Percentiles rank a stretch among this genome's conserved stretches.
phyloP scores from a whole-genome alignment of 2,329 filamentous ascomycete genomes.

The Bipolaris zeicola region DNA sequence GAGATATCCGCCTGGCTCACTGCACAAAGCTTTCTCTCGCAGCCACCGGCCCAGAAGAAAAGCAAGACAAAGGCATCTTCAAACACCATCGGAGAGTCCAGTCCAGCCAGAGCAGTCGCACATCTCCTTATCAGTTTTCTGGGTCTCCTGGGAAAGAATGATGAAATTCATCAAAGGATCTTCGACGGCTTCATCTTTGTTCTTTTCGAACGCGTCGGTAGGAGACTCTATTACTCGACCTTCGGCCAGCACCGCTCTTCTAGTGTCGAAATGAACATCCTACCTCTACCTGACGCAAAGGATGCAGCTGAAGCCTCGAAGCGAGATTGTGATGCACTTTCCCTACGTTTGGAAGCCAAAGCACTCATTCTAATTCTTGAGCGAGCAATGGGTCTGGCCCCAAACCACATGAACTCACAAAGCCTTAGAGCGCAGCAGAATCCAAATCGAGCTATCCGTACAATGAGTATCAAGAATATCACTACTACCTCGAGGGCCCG shows the following conservation, averaged over 20 bases:
- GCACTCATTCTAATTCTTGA: constrained; percentile 51
- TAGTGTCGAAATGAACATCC: constrained; percentile 37
- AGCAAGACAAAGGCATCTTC: constrained; percentile 12
- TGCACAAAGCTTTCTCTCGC: constrained; percentile 12
- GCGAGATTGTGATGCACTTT: constrained; percentile 29
- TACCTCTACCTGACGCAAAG: constrained; percentile 12
- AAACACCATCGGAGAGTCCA: constrained; percentile 27
- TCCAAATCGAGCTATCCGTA: constrained; percentile 21
- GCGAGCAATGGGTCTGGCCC: constrained; percentile 48
- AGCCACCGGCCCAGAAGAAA: constrained; percentile 8
- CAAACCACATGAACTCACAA: constrained; percentile 42
- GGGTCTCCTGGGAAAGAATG: constrained; percentile 44
- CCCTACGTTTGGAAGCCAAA: constrained; percentile 46
- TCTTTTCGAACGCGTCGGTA: constrained; percentile 49
- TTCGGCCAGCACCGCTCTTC: constrained; percentile 44
- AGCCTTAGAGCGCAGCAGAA: constrained; percentile 13
- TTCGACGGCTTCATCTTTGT: constrained; percentile 54
- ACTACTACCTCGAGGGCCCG: constrained; percentile 36
- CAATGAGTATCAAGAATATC: constrained; percentile 33
- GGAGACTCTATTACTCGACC: constrained; percentile 46
- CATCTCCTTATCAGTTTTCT: constrained; percentile 47
- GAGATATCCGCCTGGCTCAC: constrained; percentile 31
- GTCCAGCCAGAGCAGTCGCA: constrained; percentile 34
- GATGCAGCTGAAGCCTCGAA: constrained; percentile 12
- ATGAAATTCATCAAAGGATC: constrained; percentile 45